Base-by-base conservation (phyloP, 2,329 filamentous ascomycete species). In the Rutstroemia sp. region DNA sequence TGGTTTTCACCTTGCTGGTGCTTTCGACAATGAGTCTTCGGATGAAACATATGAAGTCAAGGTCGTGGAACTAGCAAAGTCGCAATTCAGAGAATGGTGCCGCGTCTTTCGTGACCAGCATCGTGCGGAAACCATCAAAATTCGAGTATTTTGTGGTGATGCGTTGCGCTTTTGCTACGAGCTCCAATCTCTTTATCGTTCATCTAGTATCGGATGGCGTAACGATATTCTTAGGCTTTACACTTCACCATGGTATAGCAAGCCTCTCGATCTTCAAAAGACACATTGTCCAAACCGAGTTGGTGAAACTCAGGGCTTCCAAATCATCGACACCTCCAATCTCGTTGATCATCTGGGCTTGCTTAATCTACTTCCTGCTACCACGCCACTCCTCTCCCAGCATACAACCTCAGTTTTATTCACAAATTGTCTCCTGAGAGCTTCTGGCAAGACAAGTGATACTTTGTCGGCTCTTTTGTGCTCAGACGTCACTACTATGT, bases 261-360 rank as follows among this genome's bases (percentile, higher is more conserved):
- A 27, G 16, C 40, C 30, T 12, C 10, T 53, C 5, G 5, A 12
- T 16, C 5, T 53, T 2, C n/a, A 47, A 3, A 7, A 14, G 12
- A 2, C n/a, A 10, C 40, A 39, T 38, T 14, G 5, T 1, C n/a
- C 17, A 36, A 46, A 23, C 3, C 17, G 9, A 12, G 6, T 44
- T 44, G 2, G 30, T 12, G 49, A 19, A 4, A 21, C 42, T 10
- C n/a, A 10, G 19, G 5, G n/a, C 5, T 53, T 53, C 36, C 40
- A 53, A 10, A 14, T 53, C 5, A 62, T 62, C 16, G 58, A 62
- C 40, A 58, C 60, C 2, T 60, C 57, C 3, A 60, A 60, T 17
- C 34, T 62, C 9, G 25, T 50, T 12, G 60, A 62, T 39, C 51
- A 55, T 14, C 14, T 59, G 3, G 60, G 58, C 4, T 23, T 55